phyloP scores from a whole-genome alignment of 1,284 basidiomycete species.

The Cutaneotrichosporon sp. region DNA sequence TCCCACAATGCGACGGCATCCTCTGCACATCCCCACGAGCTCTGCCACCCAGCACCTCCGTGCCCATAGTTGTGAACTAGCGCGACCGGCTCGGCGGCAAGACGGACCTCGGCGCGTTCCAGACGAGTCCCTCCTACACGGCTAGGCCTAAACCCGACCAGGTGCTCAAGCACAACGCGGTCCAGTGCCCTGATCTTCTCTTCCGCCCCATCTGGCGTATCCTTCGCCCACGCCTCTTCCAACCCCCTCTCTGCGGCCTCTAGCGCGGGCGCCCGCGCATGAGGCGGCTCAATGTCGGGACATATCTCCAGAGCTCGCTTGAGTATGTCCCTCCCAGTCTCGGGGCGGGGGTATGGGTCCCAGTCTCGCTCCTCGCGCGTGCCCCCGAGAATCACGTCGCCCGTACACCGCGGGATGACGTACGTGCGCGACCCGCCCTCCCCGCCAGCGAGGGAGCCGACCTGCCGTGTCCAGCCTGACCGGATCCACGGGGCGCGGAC shows the following conservation, averaged over 20 bases:
- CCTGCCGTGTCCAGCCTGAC: slow-evolving; percentile 40
- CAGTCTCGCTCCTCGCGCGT: slow-evolving; percentile 44
- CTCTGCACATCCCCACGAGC: slow-evolving; percentile 44
- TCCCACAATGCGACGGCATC: slow-evolving; percentile 44
- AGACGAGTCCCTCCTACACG: slow-evolving; percentile 31
- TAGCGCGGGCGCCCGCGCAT: slow-evolving; percentile 5
- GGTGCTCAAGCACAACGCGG: slow-evolving; percentile 17
- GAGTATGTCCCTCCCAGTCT: slow-evolving; percentile 34
- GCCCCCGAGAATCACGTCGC: slow-evolving; percentile 46
- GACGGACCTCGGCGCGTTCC: slow-evolving; percentile 15
- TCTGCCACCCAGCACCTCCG: slow-evolving; percentile 48
- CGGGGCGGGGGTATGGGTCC: slow-evolving; percentile 32
- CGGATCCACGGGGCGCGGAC: slow-evolving; percentile 50
- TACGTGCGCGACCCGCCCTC: slow-evolving; percentile 47
- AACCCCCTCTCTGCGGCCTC: not conserved
- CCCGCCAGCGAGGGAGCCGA: slow-evolving; percentile 35
- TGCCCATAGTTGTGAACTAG: slow-evolving; percentile 47
- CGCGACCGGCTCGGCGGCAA: slow-evolving; percentile 1
- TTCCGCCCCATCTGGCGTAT: not conserved
- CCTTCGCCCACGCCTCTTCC: not conserved
- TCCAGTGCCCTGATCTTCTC: slow-evolving; percentile 12
- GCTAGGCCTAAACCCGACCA: slow-evolving; percentile 43
- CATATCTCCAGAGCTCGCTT: slow-evolving; percentile 38
- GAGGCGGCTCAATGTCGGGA: slow-evolving; percentile 25
- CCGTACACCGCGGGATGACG: slow-evolving; percentile 43